A percentile compares a stretch with the other conserved stretches of the same genome.
These are phyloP conservation scores for Spencermartinsiella ligniputridi DNA, from an alignment of 1,139 yeast species.

Conservation along the genomic window DNA sequence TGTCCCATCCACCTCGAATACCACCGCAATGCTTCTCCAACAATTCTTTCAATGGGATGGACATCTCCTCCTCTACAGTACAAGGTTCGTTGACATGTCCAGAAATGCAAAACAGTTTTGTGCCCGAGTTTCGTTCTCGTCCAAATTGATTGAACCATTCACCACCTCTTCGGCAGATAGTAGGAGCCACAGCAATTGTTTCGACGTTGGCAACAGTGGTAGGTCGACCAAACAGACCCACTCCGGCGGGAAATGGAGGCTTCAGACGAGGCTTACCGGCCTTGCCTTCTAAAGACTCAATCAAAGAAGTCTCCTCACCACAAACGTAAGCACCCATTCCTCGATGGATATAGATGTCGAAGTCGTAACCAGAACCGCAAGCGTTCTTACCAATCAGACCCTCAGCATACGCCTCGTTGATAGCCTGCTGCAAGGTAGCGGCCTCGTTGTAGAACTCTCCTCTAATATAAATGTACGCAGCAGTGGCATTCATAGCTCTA, in stretches of 20 bases:
- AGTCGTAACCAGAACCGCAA: conserved; percentile 80
- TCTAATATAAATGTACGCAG: conserved; percentile 83
- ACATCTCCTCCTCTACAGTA: conserved; percentile 91
- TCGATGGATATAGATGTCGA: conserved; percentile 77
- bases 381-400: conserved; percentile 80
- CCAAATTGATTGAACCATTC: conserved; percentile 82
- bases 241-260: conserved; percentile 95
- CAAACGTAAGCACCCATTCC: conserved; percentile 92
- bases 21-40: conserved; percentile 89
- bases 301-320: conserved; percentile 87
- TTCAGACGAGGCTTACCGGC: conserved; percentile 90
- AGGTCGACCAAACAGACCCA: conserved; percentile 86
- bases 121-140: conserved; percentile 77
- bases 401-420: conserved; percentile 77
- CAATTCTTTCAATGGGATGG: conserved; percentile 74
- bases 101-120: conserved; percentile 77
- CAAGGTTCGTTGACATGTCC: conserved; percentile 90
- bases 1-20: conserved; percentile 88
- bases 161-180: conserved; percentile 83
- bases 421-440: conserved; percentile 64
- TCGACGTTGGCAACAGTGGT: conserved; percentile 86
- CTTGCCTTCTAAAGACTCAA: conserved; percentile 84
- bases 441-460: conserved; percentile 87
- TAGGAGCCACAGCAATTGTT: conserved; percentile 84
- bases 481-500: conserved; percentile 88